These are phyloP conservation scores for Tylopilus subfusipes DNA, from an alignment of 768 basidiomycete species.

Conservation along the genomic window DNA sequence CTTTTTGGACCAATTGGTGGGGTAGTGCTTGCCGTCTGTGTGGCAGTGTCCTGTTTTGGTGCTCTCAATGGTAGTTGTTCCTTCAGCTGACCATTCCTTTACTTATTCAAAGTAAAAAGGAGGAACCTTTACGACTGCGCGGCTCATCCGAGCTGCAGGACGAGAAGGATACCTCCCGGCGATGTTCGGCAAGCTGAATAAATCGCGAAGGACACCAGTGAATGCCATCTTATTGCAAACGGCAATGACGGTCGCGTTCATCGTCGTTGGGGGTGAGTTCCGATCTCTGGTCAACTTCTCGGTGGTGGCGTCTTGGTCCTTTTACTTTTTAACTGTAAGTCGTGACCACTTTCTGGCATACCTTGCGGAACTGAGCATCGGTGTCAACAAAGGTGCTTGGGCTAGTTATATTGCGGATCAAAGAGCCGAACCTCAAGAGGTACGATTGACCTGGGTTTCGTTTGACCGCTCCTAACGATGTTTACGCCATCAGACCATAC, in stretches of 20 bases:
- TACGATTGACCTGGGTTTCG: constrained; percentile 19
- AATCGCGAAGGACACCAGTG: constrained; percentile 74
- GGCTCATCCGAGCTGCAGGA: constrained; percentile 85
- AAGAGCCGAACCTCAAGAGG: constrained; percentile 88
- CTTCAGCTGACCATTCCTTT: background rate
- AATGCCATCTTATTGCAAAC: constrained; percentile 86
- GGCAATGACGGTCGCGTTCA: constrained; percentile 68
- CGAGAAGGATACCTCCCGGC: constrained; percentile 84
- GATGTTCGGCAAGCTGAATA: constrained; percentile 75
- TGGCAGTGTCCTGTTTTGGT: constrained; percentile 93
- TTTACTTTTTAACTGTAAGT: constrained; percentile 80
- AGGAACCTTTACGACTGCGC: constrained; percentile 71
- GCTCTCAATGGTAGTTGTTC: constrained; percentile 74
- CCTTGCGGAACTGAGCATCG: background rate
- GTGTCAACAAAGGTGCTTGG: constrained; percentile 67
- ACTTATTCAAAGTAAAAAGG: constrained; percentile 37
- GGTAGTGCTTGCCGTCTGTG: constrained; percentile 81
- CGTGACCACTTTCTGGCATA: background rate
- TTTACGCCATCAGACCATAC: constrained; percentile 64
- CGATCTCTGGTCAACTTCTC: constrained; percentile 86
- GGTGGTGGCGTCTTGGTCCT: constrained; percentile 82
- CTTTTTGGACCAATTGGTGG: constrained; percentile 88
- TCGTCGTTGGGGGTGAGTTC: constrained; percentile 86
- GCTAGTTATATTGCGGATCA: constrained; percentile 80
- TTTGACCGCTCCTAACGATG: background rate